Evolutionary conservation across 1,284 basidiomycete species (phyloP), one percentile per base, ranked within the genome.

Genomic region (Lentinula novae-zelandiae): DNA sequence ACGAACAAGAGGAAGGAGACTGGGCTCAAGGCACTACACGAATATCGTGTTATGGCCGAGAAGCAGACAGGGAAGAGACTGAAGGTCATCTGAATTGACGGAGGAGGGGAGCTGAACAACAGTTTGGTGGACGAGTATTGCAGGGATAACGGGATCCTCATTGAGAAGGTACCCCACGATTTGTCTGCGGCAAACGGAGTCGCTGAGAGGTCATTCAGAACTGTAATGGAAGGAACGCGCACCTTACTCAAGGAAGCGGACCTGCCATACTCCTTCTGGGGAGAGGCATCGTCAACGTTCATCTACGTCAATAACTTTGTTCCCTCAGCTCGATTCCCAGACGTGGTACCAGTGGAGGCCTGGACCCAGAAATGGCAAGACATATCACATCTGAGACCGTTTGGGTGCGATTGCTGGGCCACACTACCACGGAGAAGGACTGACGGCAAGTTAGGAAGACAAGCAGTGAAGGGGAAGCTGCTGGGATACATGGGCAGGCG

Each of bases 401-500:
- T 62, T 57, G 64, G 62, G 1, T 61, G 62, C 17, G 17, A 17
- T 17, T 17, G 17, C 17, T 17, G 17, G 17, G 17, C 17, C 1
- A 17, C 17, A 17, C 17, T 17, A 17, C 17, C 17, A 17, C 17
- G 17, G 17, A 17, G 17, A 17, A 17, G 17, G 17, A 17, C 17
- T 1, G 17, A 17, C 1, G 17, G 17, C 17, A 17, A 17, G 17
- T 1, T 17, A 17, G 17, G 17, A 17, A 17, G 17, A 17, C 17
- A 17, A 17, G 17, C 17, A 17, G 17, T 17, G 1, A 17, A 17
- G 1, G 8, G 38, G 31, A 5, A 40, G 17, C 46, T 65, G 60
- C 46, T 65, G 0, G 62, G 63, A 13, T 65, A 65, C 27, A 60
- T 65, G 62, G 64, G 61, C 0, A n/a, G 60, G 1, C 46, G 60